These are phyloP conservation scores for Tuber melanosporum DNA, from an alignment of 495 filamentous ascomycete genomes.

Conservation along the genomic window DNA sequence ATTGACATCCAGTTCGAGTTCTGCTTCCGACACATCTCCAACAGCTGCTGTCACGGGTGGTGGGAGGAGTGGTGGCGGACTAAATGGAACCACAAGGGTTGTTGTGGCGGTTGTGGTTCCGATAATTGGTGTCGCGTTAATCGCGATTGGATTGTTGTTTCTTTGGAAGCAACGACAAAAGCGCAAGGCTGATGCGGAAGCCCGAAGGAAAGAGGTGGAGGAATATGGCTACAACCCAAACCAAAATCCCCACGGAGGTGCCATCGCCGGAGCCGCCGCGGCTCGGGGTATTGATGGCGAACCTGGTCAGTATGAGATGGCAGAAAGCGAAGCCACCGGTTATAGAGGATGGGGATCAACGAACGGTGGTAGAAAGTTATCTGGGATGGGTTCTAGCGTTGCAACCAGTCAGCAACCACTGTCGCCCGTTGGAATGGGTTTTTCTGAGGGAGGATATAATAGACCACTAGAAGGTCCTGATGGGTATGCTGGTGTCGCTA, in stretches of 20 bases:
- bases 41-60: constrained; percentile 10
- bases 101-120: constrained; percentile 92
- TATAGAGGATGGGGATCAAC: constrained; percentile 97
- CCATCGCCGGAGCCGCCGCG: constrained; percentile 47
- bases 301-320: constrained; percentile 58
- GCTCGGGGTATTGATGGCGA: constrained; percentile 45
- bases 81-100: constrained; percentile 62
- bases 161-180: constrained; percentile 83
- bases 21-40: constrained; percentile 15
- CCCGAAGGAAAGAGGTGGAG: constrained; percentile 86
- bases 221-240: constrained; percentile 97
- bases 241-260: constrained; percentile 74
- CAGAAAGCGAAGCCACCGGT: constrained; percentile 61
- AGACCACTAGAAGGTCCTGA: constrained; percentile 48
- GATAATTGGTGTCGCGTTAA: constrained; percentile 76
- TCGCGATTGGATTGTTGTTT: constrained; percentile 68
- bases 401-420: constrained; percentile 47
- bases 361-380: constrained; percentile 64
- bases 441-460: constrained; percentile 56
- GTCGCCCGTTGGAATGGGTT: constrained; percentile 55
- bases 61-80: constrained; percentile 45
- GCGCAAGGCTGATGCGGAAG: constrained; percentile 75
- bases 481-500: constrained; percentile 51
- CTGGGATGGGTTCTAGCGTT: constrained; percentile 80
- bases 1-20: neutral